Evolutionary conservation across 2,329 filamentous ascomycete species (phyloP), one percentile per base, ranked within the genome.

Genomic region (Pseudocercospora fijiensis): DNA sequence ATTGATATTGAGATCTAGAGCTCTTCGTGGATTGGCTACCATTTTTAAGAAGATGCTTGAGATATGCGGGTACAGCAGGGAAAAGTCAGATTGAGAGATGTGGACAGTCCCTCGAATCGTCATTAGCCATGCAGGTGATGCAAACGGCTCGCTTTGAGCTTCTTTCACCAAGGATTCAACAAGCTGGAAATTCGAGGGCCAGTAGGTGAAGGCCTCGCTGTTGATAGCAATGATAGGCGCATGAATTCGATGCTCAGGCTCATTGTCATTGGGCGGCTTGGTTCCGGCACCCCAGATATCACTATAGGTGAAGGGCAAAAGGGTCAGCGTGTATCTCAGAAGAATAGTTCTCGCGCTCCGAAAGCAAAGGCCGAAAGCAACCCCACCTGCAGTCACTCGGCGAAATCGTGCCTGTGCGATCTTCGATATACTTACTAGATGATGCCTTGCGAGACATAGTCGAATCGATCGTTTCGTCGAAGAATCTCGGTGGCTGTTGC

Each of bases 131-230:
- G 80, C 74, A 9, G 80, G 81, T 6, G 75, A 76, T 5, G 69
- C 65, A 10, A 58, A 13, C 0, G 72, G 72, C 41, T 65, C 69
- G 1, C 57, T 84, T 78, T 26, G 82, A 81, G 80, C 83, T 74
- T 90, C 86, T 24, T 82, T 76, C 72, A 86, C 84, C 16, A 90
- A 77, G 0, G 79, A 77, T 65, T 83, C 79, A 9, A 89, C 80
- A 37, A 83, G 80, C 45, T 85, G 77, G 70, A 88, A 88, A 65
- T 89, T 90, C 2, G 81, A 79, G 22, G 84, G 81, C 87, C 87
- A 90, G 75, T 89, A 87, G 80, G 88, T 88, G 76, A 90, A 90
- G 0, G 86, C 87, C 74, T 90, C 88, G 5, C 83, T 85, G 56
- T 88, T 88, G 71, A 90, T 86, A 2, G 84, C 84, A 5, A 90